Conservation (phyloP, 169 alveolate genomes). For the Toxoplasma gondii region DNA sequence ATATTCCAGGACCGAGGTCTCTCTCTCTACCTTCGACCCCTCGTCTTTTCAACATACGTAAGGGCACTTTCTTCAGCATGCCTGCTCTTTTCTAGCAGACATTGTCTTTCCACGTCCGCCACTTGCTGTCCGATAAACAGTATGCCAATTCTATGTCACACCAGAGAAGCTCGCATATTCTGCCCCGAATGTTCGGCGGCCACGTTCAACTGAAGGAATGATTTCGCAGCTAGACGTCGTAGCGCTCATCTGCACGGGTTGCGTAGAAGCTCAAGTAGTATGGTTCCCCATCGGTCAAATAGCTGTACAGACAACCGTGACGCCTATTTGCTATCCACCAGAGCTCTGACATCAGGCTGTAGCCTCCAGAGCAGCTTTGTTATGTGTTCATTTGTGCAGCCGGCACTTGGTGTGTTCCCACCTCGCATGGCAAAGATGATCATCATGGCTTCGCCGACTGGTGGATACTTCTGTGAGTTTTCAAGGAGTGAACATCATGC, state of each 20-base stretch:
- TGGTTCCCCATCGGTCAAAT: too few relatives aligned
- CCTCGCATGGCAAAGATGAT: conserved; percentile 41
- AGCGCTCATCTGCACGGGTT: too few relatives aligned
- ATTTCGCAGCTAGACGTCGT: too few relatives aligned
- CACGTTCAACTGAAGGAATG: too few relatives aligned
- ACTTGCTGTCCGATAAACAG: too few relatives aligned
- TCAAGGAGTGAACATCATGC: background rate
- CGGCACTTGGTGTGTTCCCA: conserved; percentile 38
- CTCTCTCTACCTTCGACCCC: conserved; percentile 25
- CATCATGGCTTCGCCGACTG: conserved; percentile 21
- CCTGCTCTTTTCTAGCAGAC: background rate
- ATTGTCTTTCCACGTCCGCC: too few relatives aligned
- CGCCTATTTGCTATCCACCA: background rate
- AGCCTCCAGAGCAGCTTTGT: background rate
- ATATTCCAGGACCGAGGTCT: background rate
- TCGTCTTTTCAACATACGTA: conserved; percentile 48
- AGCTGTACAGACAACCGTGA: too few relatives aligned
- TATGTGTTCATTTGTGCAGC: conserved; percentile 11
- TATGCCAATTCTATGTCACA: too few relatives aligned
- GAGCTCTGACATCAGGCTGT: background rate
- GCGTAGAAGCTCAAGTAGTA: too few relatives aligned
- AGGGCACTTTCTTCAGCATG: background rate
- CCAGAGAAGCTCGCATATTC: too few relatives aligned
- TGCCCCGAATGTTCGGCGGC: too few relatives aligned
- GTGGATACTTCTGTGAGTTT: conserved; percentile 33